Evolutionary conservation across 345 rosid genomes (phyloP).

Genomic region (Populus pruinosa): DNA sequence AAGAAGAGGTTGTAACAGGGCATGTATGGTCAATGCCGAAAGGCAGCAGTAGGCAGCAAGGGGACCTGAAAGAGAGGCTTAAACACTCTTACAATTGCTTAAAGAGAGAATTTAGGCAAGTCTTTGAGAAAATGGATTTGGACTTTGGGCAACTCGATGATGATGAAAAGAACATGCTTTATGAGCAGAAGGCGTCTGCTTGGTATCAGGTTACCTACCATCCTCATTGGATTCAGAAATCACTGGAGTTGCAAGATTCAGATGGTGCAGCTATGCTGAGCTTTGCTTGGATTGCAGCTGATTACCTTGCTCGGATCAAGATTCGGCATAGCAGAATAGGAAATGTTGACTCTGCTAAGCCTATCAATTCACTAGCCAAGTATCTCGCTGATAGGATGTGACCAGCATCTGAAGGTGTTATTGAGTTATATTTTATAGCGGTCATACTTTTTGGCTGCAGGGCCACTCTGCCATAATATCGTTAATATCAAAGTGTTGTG

Average conservation of each 20-base stretch:
- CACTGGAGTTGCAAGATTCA: conserved; percentile 44
- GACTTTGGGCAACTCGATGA: conserved; percentile 49
- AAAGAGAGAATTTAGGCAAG: conserved; percentile 69
- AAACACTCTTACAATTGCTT: conserved; percentile 62
- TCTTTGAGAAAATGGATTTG: conserved; percentile 46
- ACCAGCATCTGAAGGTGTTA: not conserved
- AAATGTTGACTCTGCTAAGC: conserved; percentile 46
- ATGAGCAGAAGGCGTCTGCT: conserved; percentile 83
- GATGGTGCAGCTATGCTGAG: conserved; percentile 54
- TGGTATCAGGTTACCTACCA: conserved; percentile 90
- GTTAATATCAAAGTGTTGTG: not conserved
- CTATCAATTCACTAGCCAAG: conserved; percentile 55
- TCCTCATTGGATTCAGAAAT: conserved; percentile 62
- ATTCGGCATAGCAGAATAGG: conserved; percentile 32
- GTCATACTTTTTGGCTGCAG: not conserved
- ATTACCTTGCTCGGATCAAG: conserved; percentile 82
- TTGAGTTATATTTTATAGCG: not conserved
- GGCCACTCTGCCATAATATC: conserved; percentile 22
- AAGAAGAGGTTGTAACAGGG: conserved; percentile 92
- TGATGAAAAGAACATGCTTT: conserved; percentile 50
- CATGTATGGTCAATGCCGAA: conserved; percentile 94
- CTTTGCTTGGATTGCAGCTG: conserved; percentile 88
- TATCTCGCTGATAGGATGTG: conserved; percentile 60
- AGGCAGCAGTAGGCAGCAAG: conserved; percentile 61
- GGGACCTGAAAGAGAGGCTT: conserved; percentile 71